Conservation (phyloP, 1,139 yeast genomes). For the Diutina mesorugosa region DNA sequence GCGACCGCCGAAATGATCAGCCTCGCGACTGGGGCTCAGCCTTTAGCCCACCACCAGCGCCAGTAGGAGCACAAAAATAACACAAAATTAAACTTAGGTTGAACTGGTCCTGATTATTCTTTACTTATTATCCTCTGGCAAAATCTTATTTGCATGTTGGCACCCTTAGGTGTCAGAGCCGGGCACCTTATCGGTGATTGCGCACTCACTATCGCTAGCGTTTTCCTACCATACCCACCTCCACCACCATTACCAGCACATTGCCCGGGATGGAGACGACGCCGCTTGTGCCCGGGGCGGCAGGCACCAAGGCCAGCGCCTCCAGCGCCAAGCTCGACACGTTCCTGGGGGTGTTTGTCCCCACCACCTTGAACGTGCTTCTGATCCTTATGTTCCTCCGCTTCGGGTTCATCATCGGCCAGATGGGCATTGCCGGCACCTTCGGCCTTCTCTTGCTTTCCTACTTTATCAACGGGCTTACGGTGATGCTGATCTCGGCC, state of each 20-base stretch:
- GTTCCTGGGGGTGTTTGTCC: slow-evolving; percentile 66
- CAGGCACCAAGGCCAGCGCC: background rate
- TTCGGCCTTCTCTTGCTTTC: slow-evolving; percentile 44
- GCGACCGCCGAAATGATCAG: too few relatives aligned
- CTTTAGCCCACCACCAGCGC: too few relatives aligned
- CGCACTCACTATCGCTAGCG: too few relatives aligned
- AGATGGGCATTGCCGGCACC: slow-evolving; percentile 61
- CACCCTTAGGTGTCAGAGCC: too few relatives aligned
- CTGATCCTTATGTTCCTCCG: slow-evolving; percentile 71
- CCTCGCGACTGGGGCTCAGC: too few relatives aligned
- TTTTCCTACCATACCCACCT: too few relatives aligned
- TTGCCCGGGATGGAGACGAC: background rate
- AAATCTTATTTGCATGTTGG: too few relatives aligned
- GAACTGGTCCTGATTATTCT: too few relatives aligned
- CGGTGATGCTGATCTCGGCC: slow-evolving; percentile 65
- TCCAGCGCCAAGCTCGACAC: slow-evolving; percentile 43
- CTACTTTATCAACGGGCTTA: slow-evolving; percentile 51
- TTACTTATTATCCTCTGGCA: too few relatives aligned
- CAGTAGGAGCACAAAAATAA: too few relatives aligned
- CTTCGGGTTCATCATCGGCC: slow-evolving; percentile 71
- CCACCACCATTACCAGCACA: background rate
- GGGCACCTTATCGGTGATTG: too few relatives aligned
- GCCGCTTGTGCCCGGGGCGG: background rate
- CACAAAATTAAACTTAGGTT: too few relatives aligned
- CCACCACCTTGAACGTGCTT: slow-evolving; percentile 64